These are phyloP conservation scores for Closterium sp. DNA, from an alignment of 139 green algal genomes.

Conservation along the genomic window DNA sequence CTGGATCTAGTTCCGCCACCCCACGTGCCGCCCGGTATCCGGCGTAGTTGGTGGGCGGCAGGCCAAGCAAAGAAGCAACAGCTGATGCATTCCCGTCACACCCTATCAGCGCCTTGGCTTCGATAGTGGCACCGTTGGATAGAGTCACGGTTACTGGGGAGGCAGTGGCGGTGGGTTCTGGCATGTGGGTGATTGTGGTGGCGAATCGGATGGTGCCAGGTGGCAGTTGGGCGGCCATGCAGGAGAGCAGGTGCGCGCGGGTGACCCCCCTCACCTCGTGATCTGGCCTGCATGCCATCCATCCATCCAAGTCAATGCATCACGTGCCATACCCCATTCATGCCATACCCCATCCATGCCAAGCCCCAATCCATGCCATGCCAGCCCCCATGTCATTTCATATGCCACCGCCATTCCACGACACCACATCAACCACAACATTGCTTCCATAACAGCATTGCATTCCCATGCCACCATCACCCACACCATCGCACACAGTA, in stretches of 20 bases:
- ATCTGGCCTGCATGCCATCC: constrained; percentile 7
- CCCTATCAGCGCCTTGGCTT: constrained; percentile 45
- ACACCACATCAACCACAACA: no score
- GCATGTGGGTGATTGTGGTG: background rate
- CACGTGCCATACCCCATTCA: background rate
- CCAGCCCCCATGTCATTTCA: no score
- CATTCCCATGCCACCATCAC: no score
- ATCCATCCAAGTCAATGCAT: background rate
- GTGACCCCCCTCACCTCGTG: constrained; percentile 37
- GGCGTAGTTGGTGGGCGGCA: constrained; percentile 40
- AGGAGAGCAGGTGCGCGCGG: constrained; percentile 8
- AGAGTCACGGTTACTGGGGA: background rate
- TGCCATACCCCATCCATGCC: no score
- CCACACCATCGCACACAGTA: no score
- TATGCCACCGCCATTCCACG: no score
- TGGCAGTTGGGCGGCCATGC: constrained; percentile 26
- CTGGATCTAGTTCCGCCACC: constrained; percentile 34
- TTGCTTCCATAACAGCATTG: no score
- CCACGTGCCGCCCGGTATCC: constrained; percentile 49
- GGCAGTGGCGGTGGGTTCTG: background rate
- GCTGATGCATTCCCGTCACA: constrained; percentile 45
- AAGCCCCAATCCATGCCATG: background rate
- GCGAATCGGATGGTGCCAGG: constrained; percentile 43
- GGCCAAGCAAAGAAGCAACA: constrained; percentile 36
- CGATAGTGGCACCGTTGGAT: constrained; percentile 2